These are phyloP conservation scores for Coemansia asiatica DNA, from an alignment of 192 early-diverging fungal genomes.

Conservation along the genomic window DNA sequence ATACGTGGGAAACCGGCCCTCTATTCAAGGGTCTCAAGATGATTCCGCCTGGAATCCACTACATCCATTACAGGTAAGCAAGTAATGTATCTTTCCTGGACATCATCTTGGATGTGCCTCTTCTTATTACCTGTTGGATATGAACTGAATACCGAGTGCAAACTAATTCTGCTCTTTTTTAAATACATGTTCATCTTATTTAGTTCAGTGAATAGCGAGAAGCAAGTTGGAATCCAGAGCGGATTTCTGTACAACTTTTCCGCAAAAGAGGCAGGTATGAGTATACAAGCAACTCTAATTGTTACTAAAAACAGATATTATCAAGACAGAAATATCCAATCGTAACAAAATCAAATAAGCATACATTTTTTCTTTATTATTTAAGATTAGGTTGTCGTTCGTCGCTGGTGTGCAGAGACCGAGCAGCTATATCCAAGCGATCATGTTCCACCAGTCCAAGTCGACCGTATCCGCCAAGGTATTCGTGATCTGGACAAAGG, in stretches of 20 bases:
- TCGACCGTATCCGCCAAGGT: constrained; percentile 64
- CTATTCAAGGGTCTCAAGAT: constrained; percentile 89
- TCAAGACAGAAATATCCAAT: no score
- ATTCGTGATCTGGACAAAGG: constrained; percentile 77
- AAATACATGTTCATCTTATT: no score
- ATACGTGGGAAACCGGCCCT: constrained; percentile 87
- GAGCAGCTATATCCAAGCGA: constrained; percentile 67
- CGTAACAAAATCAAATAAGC: no score
- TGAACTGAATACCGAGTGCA: background rate
- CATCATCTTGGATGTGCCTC: background rate
- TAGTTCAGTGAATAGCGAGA: constrained; percentile 39
- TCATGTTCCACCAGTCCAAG: constrained; percentile 62
- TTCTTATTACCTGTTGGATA: background rate
- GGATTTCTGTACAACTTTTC: constrained; percentile 77
- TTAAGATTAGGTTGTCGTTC: constrained; percentile 67
- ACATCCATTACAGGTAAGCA: constrained; percentile 79
- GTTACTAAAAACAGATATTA: no score
- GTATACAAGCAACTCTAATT: no score
- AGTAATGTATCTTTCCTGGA: background rate
- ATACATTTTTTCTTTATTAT: background rate
- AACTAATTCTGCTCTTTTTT: constrained; percentile 2
- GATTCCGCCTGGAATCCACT: constrained; percentile 93
- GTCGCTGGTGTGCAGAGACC: constrained; percentile 71
- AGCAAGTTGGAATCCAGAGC: constrained; percentile 58
- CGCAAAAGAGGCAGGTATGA: constrained; percentile 52